Base-by-base conservation (phyloP, 2,329 filamentous ascomycete species). In the Lasiodiplodia hormozganensis region DNA sequence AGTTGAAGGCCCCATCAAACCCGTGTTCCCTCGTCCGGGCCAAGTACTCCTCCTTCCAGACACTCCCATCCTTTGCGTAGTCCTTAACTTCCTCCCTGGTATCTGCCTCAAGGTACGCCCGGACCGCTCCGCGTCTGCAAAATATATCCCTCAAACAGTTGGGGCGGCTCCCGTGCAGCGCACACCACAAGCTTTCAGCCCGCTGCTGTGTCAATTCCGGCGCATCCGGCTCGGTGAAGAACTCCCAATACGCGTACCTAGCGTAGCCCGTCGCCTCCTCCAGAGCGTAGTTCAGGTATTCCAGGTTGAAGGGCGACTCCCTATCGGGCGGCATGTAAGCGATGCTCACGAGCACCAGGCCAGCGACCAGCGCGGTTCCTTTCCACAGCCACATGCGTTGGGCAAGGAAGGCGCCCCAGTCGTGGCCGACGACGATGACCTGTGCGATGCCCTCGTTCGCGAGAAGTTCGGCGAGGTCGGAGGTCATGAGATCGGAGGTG, bases 401-500 rank as follows among this genome's bases (percentile, higher is more conserved):
- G 0, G 80, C 78, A 12, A 82, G 69, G 8, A 67, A 69, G 18
- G 79, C 79, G 49, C 85, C 85, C 84, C 83, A 86, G 72, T 86
- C 84, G 70, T 86, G 84, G 53, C 84, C 85, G 38, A 85, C 75
- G 3, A 81, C 77, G 66, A 85, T 23, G 57, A 74, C 58, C n/a
- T 72, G 72, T 12, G 62, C 31, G 49, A 69, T 51, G n/a, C 66
- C 69, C 67, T 77, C 75, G 12, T 70, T 69, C 57, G 76, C 73
- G 16, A 73, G 58, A n/a, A 72, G 66, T 21, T 69, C 65, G 21
- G 68, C 57, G 2, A 72, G 21, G 43, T 71, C 70, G 21, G 52
- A 28, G 6, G 65, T 23, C 70, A 71, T 68, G 28, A 51, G 53
- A 28, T 69, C 68, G n/a, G 51, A 70, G 23, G 31, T 68, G 60